phyloP scores from a whole-genome alignment of 73 alveolate genomes.

The Paramecium pentaurelia region DNA sequence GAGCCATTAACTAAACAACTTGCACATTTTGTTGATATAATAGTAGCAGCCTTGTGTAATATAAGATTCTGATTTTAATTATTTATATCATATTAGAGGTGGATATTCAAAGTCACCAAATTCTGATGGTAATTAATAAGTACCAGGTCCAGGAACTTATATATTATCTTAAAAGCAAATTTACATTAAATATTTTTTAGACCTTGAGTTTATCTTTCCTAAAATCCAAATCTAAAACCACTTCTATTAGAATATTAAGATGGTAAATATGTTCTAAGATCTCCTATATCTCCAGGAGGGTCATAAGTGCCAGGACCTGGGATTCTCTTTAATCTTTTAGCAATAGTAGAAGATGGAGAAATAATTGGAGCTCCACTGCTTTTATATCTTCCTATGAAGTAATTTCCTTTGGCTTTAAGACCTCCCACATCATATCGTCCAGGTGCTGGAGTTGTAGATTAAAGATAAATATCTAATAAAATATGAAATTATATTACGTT shows the following conservation, averaged over 20 bases:
- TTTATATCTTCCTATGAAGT: neutral
- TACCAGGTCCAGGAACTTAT: neutral
- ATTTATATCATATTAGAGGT: neutral
- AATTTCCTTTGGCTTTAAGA: neutral
- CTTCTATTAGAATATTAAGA: neutral
- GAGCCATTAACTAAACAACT: slow-evolving; percentile 52
- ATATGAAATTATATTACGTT: neutral
- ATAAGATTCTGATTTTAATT: slow-evolving; percentile 41
- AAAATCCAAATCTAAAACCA: neutral
- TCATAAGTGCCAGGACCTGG: slow-evolving; percentile 38
- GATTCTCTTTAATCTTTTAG: neutral
- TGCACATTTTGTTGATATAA: neutral
- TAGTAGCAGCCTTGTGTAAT: slow-evolving; percentile 34
- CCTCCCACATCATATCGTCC: neutral
- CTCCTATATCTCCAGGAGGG: neutral
- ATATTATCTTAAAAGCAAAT: neutral
- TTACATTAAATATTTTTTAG: neutral
- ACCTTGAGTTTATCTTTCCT: neutral
- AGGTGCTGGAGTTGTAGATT: neutral
- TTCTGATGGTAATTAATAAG: neutral
- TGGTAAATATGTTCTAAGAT: neutral
- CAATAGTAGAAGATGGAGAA: neutral
- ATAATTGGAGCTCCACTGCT: slow-evolving; percentile 22
- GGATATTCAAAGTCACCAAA: slow-evolving; percentile 18
- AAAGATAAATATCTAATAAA: neutral